Evolutionary conservation across 2,329 filamentous ascomycete genomes (phyloP).

Genomic region (Fusarium denticulatum): DNA sequence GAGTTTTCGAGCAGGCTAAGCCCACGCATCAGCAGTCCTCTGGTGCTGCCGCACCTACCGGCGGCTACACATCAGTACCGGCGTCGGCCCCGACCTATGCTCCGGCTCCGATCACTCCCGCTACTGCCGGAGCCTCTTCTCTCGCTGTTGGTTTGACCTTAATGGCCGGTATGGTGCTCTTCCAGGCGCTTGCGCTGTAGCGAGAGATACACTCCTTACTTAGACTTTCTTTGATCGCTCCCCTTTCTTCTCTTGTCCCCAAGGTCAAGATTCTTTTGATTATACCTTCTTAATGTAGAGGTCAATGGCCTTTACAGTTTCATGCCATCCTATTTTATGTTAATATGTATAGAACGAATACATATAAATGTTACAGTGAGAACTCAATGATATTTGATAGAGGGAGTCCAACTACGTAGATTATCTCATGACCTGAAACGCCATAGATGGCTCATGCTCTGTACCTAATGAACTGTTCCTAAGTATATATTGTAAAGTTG

Average conservation of each 20-base stretch:
- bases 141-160: conserved; percentile 41
- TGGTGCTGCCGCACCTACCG: conserved; percentile 37
- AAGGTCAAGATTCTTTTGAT: conserved; percentile 3
- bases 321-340: conserved; percentile 18
- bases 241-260: conserved; percentile 9
- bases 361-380: conserved; percentile 4
- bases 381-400: conserved; percentile 1
- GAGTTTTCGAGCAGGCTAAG: conserved; percentile 22
- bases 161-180: conserved; percentile 40
- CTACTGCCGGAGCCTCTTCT: conserved; percentile 59
- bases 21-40: conserved; percentile 20
- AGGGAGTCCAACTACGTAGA: background rate
- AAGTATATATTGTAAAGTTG: background rate
- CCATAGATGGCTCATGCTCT: background rate
- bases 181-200: conserved; percentile 46
- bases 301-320: conserved; percentile 7
- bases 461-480: background rate
- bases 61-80: conserved; percentile 31
- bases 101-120: conserved; percentile 47
- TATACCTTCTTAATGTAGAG: conserved; percentile 13
- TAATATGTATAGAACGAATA: conserved; percentile 19
- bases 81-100: conserved; percentile 12
- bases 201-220: background rate
- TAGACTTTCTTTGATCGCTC: background rate
- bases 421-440: background rate